These are phyloP conservation scores for Acidomyces sp. DNA, from an alignment of 495 filamentous ascomycete genomes.

Conservation along the genomic window DNA sequence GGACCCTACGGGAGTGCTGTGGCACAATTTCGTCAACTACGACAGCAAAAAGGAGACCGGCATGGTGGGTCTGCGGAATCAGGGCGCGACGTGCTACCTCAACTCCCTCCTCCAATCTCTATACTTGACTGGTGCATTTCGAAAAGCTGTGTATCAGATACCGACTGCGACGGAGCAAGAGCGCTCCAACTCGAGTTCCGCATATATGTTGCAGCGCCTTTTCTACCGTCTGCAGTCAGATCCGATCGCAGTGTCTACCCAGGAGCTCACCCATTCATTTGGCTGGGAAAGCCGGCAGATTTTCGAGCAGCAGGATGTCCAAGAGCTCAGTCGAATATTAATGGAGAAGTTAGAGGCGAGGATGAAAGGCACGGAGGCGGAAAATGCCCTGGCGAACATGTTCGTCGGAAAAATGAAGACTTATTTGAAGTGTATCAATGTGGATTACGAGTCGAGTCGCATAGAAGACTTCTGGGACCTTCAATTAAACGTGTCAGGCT, in stretches of 20 bases:
- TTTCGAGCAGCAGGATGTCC: conserved; percentile 98
- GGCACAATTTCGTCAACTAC: conserved; percentile 97
- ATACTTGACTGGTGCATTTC: conserved; percentile 94
- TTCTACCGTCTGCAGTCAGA: conserved; percentile 90
- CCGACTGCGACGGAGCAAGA: conserved; percentile 62
- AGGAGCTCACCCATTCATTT: conserved; percentile 87
- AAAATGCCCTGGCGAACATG: conserved; percentile 76
- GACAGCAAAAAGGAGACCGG: conserved; percentile 98
- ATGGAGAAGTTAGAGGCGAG: conserved; percentile 93
- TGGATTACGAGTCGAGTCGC: conserved; percentile 87
- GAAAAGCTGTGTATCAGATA: conserved; percentile 95
- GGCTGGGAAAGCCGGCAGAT: conserved; percentile 97
- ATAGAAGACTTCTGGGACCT: conserved; percentile 99
- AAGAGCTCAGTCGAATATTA: conserved; percentile 87
- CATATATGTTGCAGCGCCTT: conserved; percentile 83
- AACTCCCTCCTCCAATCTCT: conserved; percentile 95
- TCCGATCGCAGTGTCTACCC: conserved; percentile 67
- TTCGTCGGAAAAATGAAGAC: conserved; percentile 97
- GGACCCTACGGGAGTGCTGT: conserved; percentile 96
- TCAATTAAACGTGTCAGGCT: conserved; percentile 88
- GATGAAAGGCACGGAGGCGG: conserved; percentile 96
- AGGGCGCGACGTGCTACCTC: conserved; percentile 95
- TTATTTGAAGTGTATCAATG: conserved; percentile 96
- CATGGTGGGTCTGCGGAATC: conserved; percentile 92
- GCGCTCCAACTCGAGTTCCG: conserved; percentile 68